Evolutionary conservation across 2,329 filamentous ascomycete species (phyloP), one percentile per base, ranked within the genome.

Genomic region (Calonectria montana): DNA sequence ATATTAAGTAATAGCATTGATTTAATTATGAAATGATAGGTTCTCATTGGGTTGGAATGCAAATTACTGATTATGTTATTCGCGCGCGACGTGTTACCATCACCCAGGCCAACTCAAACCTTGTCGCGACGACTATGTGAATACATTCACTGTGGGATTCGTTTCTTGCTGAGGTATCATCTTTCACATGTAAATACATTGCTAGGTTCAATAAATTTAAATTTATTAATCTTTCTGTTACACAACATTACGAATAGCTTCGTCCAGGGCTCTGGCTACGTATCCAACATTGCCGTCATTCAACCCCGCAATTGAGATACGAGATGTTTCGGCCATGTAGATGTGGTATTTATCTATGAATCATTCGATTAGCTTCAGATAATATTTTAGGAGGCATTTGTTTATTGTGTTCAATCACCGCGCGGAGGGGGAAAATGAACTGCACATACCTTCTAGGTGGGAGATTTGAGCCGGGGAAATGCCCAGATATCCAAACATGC

Each of bases 401-500:
- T 18, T 35, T 1, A 35, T 35, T 12, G 9, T 35, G 9, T 12
- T 41, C 39, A n/a, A 41, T n/a, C 10, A 41, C 39, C 3, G 18
- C 6, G 21, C 9, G 16, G 12, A 15, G 16, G 1, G 7, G 21
- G 12, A 23, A n/a, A 27, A 45, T 12, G 3, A 21, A 53, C 10
- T 35, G 15, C 18, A 41, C 68, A 57, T 55, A 67, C 69, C 43
- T 39, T 67, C 63, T 0, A 71, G 47, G 21, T 63, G 25, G 8
- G n/a, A 18, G 12, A 70, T 70, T 27, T 70, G 68, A 16, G 68
- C 27, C 1, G 68, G 21, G 12, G 74, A 85, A 74, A 91, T 79
- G 0, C 88, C 89, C 2, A 87, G 87, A 75, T 80, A 83, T 4
- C 79, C 79, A 77, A 84, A 84, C 83, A 84, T 84, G 63, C 83